Conservation (phyloP, 805 yeast species). For the Myxozyma sirexii region DNA sequence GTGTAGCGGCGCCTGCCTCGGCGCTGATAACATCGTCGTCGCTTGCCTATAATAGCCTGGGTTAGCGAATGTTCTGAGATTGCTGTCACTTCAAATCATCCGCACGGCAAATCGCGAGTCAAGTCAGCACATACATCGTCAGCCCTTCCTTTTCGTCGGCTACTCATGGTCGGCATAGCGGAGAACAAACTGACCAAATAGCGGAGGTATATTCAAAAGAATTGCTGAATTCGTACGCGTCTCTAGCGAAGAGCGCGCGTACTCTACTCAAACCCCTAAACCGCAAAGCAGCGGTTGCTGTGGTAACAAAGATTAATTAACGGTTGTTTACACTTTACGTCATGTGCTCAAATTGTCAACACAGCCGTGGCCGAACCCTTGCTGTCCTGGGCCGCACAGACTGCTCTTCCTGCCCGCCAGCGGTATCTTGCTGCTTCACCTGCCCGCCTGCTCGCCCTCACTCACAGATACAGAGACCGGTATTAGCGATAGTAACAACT, state of each 20-base stretch:
- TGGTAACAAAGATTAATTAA: not conserved
- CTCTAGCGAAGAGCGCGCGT: not conserved
- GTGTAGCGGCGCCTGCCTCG: not conserved
- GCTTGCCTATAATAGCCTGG: not conserved
- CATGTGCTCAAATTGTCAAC: constrained; percentile 1
- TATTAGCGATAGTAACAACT: not conserved
- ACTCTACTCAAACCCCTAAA: not conserved
- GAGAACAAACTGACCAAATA: too few relatives aligned
- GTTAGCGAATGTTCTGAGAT: not conserved
- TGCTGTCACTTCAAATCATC: too few relatives aligned
- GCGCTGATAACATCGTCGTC: not conserved
- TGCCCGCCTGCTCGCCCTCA: not conserved
- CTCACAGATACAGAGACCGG: too few relatives aligned
- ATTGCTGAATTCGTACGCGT: not conserved
- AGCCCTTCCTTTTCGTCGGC: not conserved
- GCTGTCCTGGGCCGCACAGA: not conserved
- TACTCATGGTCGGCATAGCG: not conserved
- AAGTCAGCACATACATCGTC: not conserved
- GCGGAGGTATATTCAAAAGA: not conserved
- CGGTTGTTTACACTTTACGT: constrained; percentile 8
- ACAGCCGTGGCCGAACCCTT: not conserved
- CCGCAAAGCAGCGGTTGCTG: constrained; percentile 1
- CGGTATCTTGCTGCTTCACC: not conserved
- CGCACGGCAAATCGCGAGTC: too few relatives aligned
- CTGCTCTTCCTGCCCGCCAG: not conserved